Evolutionary conservation across 2,329 filamentous ascomycete species (phyloP).

Genomic region (Aspergillus sp.): DNA sequence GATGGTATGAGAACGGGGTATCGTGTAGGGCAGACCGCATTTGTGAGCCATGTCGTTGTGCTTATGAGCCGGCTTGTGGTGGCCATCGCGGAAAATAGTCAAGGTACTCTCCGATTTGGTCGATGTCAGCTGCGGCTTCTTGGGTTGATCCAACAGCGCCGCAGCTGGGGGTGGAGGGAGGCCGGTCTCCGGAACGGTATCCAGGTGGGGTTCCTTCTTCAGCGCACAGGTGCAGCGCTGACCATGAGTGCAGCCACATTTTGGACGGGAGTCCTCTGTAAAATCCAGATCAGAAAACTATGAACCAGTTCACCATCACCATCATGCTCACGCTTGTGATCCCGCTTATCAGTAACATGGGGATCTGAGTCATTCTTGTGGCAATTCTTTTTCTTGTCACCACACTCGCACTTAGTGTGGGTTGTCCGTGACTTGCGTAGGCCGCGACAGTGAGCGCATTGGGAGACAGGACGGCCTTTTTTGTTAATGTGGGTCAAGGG

Average conservation of each 20-base stretch:
- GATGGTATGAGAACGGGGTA: constrained; percentile 57
- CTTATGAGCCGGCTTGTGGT: constrained; percentile 66
- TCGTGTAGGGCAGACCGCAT: constrained; percentile 64
- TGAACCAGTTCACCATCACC: constrained; percentile 29
- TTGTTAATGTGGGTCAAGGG: constrained; percentile 94
- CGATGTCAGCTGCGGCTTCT: constrained; percentile 59
- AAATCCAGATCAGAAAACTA: constrained; percentile 36
- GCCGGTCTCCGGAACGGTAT: constrained; percentile 52
- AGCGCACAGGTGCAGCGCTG: constrained; percentile 62
- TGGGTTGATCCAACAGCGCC: constrained; percentile 47
- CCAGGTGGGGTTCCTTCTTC: constrained; percentile 59
- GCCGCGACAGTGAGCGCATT: constrained; percentile 94
- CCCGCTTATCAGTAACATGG: constrained; percentile 38
- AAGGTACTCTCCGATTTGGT: constrained; percentile 62
- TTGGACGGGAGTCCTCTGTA: constrained; percentile 39
- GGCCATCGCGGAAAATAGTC: constrained; percentile 64
- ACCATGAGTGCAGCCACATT: constrained; percentile 58
- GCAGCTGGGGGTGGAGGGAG: constrained; percentile 43
- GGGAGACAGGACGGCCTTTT: constrained; percentile 94
- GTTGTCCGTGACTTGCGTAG: constrained; percentile 95
- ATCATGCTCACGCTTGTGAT: constrained; percentile 42
- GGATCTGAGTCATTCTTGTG: constrained; percentile 41
- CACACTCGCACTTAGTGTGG: constrained; percentile 95
- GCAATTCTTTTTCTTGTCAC: constrained; percentile 76
- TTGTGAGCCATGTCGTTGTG: constrained; percentile 67